A percentile compares a stretch with the other conserved stretches of the same genome.
phyloP scores from a whole-genome alignment of 2,329 filamentous ascomycete genomes.

The Clarireedia homoeocarpa region DNA sequence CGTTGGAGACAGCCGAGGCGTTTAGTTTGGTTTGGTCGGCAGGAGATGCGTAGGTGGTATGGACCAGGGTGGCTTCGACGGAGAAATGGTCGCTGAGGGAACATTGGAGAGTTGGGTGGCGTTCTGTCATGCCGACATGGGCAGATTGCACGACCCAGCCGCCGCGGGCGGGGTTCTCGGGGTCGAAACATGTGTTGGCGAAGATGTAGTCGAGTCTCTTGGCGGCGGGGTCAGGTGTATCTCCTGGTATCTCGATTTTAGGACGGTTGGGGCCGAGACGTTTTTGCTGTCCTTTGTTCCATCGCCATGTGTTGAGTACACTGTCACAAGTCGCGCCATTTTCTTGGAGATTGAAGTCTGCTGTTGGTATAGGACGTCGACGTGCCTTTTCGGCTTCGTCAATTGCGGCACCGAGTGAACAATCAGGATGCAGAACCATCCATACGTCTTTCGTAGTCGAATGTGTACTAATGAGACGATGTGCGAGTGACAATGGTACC shows the following conservation, averaged over 20 bases:
- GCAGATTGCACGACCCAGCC: conserved; percentile 64
- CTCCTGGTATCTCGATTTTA: conserved; percentile 51
- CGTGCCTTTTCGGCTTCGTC: conserved; percentile 60
- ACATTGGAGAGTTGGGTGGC: conserved; percentile 73
- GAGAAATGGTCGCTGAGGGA: conserved; percentile 94
- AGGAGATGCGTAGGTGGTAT: conserved; percentile 16
- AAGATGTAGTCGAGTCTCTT: conserved; percentile 96
- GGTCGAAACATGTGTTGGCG: conserved; percentile 48
- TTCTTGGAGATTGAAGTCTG: conserved; percentile 65
- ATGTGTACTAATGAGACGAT: conserved; percentile 73
- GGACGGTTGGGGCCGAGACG: conserved; percentile 56
- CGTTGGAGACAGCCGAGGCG: conserved; percentile 20
- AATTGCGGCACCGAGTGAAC: conserved; percentile 66
- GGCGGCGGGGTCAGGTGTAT: conserved; percentile 62
- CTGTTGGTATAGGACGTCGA: conserved; percentile 61
- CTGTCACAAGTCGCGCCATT: conserved; percentile 88
- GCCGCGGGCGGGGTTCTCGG: conserved; percentile 22
- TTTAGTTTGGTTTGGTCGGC: conserved; percentile 13
- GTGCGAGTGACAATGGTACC: conserved; percentile 77
- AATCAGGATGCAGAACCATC: conserved; percentile 76
- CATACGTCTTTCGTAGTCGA: conserved; percentile 76
- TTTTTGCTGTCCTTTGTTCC: conserved; percentile 65
- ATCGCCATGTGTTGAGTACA: conserved; percentile 87
- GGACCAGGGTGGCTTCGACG: conserved; percentile 65
- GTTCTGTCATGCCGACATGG: conserved; percentile 70